Evolutionary conservation across 805 yeast species (phyloP), one percentile per base, ranked within the genome.

Genomic region (Cyberlindnera meyerae): DNA sequence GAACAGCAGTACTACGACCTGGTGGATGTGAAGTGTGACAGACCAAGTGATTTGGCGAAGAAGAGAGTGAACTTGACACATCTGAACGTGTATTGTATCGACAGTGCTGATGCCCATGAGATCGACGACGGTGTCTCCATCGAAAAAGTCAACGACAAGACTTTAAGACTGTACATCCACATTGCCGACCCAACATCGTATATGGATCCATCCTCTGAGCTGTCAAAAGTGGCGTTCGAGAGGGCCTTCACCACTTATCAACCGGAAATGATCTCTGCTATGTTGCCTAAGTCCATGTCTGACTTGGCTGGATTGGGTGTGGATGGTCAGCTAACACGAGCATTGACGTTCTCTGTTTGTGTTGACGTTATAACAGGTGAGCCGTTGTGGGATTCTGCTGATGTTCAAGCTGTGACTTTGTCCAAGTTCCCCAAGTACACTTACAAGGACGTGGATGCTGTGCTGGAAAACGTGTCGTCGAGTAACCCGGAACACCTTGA

Each of bases 121-220:
- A 82, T 93, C 41, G 98, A 90, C 58, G 98, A 90, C 60, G 98
- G 97, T 31, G 68, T 90, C 18, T 76, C 96, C 1, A 64, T 90
- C 14, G 64, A 63, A 29, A 44, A 42, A 4, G 35, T 53, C 3
- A 44, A 45, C 4, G 48, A 51, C 1, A 46, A 55, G 1, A 54
- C 58, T 3, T 74, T 62, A 47, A 61, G 65, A 8, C 47, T 89
- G 5, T 72, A 80, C 21, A 68, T 87, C 2, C 95, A 83, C 56
- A 75, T 90, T 44, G 97, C 97, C 1, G 88, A 90, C 56, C 97
- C 97, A 0, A 68, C 86, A 0, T 80, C 96, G 0, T 74, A 70
- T 44, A 58, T 85, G 39, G 56, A 53, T 2, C 52, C 51, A 18
- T 39, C 50, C 11, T 47, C 57, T 6, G 31, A 41, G 2, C 44